phyloP scores from a whole-genome alignment of 768 basidiomycete genomes.

The Crepidotus variabilis region DNA sequence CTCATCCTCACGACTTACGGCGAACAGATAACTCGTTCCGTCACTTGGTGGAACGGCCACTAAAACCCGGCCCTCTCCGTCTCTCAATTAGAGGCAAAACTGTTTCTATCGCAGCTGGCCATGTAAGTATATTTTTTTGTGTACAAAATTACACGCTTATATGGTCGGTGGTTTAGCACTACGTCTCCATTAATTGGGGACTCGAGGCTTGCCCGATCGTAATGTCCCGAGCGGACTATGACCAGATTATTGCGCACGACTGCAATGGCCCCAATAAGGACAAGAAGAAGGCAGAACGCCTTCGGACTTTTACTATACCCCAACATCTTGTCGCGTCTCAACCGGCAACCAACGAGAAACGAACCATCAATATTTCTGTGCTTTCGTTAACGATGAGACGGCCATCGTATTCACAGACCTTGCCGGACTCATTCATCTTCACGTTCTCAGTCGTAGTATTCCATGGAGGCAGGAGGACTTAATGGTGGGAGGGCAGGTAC shows the following conservation, averaged over 20 bases:
- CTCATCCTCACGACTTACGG: background rate
- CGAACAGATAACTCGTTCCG: background rate
- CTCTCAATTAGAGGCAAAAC: background rate
- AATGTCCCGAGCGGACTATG: background rate
- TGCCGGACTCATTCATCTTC: slow-evolving; percentile 1
- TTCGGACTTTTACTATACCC: background rate
- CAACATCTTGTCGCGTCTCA: background rate
- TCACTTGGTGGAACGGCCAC: background rate
- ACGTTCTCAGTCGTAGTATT: background rate
- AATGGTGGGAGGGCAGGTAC: background rate
- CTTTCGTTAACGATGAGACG: background rate
- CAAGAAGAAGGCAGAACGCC: background rate
- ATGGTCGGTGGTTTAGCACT: background rate
- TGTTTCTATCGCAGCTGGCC: background rate
- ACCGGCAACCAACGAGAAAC: background rate
- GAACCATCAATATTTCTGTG: slow-evolving; percentile 3
- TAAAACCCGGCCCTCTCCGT: background rate
- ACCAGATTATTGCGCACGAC: background rate
- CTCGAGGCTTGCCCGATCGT: background rate
- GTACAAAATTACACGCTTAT: background rate
- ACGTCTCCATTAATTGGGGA: background rate
- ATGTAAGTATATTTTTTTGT: background rate
- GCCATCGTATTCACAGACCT: slow-evolving; percentile 3
- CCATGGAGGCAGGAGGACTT: slow-evolving; percentile 1
- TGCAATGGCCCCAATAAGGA: background rate